Evolutionary conservation across 345 rosid species (phyloP).

Genomic region (Theobroma cacao): DNA sequence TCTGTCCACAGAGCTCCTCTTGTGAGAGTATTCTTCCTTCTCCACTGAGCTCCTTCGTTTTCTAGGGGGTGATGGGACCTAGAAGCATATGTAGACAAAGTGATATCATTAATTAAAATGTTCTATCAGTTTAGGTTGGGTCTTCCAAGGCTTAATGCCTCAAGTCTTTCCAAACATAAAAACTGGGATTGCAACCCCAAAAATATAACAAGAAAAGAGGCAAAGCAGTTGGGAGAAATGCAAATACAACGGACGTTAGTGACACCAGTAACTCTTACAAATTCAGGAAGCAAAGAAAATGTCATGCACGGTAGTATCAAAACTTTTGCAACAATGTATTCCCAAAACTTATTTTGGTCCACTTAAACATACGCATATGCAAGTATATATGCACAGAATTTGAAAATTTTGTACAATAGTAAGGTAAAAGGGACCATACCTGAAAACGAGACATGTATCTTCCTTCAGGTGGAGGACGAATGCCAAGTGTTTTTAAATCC

Average conservation of each 20-base stretch:
- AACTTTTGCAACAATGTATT: background rate
- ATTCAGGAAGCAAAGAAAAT: background rate
- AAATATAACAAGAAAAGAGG: background rate
- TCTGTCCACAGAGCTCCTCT: slow-evolving; percentile 25
- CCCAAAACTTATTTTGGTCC: background rate
- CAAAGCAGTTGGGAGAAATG: background rate
- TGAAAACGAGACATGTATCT: slow-evolving; percentile 72
- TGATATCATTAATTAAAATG: background rate
- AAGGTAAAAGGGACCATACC: slow-evolving; percentile 36
- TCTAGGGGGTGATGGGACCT: slow-evolving; percentile 92
- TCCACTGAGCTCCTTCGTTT: slow-evolving; percentile 43
- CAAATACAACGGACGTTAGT: background rate
- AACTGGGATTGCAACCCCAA: background rate
- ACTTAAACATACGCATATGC: background rate
- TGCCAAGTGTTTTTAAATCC: slow-evolving; percentile 80
- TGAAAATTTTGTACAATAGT: background rate
- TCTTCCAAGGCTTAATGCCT: background rate
- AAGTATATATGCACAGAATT: background rate
- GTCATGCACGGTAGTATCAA: background rate
- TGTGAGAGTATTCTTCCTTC: slow-evolving; percentile 30
- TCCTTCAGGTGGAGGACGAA: slow-evolving; percentile 94
- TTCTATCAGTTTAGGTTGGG: background rate
- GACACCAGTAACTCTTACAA: background rate
- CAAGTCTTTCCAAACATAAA: background rate
- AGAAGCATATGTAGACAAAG: slow-evolving; percentile 15